These are phyloP conservation scores for Pichia heedii DNA, from an alignment of 805 yeast species.

Conservation along the genomic window DNA sequence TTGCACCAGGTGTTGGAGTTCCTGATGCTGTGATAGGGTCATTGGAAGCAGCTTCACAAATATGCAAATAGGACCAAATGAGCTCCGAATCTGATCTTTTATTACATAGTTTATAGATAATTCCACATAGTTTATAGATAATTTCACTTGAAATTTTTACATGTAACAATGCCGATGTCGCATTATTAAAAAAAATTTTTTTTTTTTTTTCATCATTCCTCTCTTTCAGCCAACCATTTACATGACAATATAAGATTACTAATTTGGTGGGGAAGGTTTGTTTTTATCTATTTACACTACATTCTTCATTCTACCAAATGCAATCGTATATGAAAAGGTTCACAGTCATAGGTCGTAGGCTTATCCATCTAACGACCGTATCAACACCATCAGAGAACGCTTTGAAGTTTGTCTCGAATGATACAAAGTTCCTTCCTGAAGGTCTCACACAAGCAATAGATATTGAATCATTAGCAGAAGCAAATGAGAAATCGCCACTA, in stretches of 20 bases:
- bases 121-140: too few relatives aligned
- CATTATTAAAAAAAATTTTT: too few relatives aligned
- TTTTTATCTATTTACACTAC: not conserved
- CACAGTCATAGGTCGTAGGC: not conserved
- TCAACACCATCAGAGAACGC: constrained; percentile 75
- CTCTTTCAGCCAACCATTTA: not conserved
- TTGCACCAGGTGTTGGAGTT: constrained; percentile 77
- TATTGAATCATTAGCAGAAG: constrained; percentile 44
- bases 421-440: constrained; percentile 37
- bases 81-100: too few relatives aligned
- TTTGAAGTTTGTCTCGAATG: constrained; percentile 50
- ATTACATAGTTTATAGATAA: too few relatives aligned
- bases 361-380: constrained; percentile 26
- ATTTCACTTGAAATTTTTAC: too few relatives aligned
- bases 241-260: not conserved
- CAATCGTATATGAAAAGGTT: not conserved
- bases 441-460: constrained; percentile 37
- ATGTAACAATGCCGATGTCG: not conserved
- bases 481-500: constrained; percentile 50
- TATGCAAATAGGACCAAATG: not conserved
- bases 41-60: constrained; percentile 41
- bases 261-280: not conserved
- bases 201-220: too few relatives aligned
- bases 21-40: constrained; percentile 75
- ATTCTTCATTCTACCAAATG: not conserved